These are phyloP conservation scores for Alternaria ventricosa DNA, from an alignment of 2,329 filamentous ascomycete genomes.

Conservation along the genomic window DNA sequence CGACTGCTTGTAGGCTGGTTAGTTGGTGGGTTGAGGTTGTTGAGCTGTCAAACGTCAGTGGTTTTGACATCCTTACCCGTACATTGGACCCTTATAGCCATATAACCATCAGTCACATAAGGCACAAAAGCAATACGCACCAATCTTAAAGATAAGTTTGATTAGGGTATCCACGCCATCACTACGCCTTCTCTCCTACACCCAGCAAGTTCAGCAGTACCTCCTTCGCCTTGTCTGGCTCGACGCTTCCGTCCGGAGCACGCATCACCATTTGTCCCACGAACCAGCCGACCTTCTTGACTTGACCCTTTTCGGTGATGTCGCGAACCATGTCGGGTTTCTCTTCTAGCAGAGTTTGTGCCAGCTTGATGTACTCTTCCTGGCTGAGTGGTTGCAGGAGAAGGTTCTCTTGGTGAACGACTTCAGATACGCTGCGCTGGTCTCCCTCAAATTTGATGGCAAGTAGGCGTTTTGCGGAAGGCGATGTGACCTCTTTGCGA, in stretches of 20 bases:
- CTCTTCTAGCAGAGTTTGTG: constrained; percentile 59
- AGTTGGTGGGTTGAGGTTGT: neutral
- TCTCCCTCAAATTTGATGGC: constrained; percentile 61
- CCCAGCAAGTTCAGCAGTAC: constrained; percentile 59
- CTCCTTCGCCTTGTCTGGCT: constrained; percentile 64
- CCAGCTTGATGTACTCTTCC: constrained; percentile 63
- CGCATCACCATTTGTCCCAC: constrained; percentile 72
- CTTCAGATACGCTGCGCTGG: constrained; percentile 55
- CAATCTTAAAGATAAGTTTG: neutral
- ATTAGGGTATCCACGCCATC: constrained; percentile 5
- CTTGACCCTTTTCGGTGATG: constrained; percentile 65
- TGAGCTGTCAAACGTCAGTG: neutral
- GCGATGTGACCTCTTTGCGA: constrained; percentile 56
- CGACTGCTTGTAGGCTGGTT: neutral
- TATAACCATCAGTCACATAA: neutral
- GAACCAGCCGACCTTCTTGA: constrained; percentile 71
- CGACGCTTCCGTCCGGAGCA: constrained; percentile 66
- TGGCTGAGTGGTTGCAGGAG: constrained; percentile 61
- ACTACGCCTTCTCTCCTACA: constrained; percentile 4
- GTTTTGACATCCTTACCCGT: neutral
- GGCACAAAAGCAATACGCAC: neutral
- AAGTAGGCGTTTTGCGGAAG: constrained; percentile 67
- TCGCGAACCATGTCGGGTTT: constrained; percentile 66
- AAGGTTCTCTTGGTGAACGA: constrained; percentile 65
- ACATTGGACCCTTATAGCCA: neutral